These are phyloP conservation scores for Cystobasidium slooffiae DNA, from an alignment of 1,284 basidiomycete genomes.

Conservation along the genomic window DNA sequence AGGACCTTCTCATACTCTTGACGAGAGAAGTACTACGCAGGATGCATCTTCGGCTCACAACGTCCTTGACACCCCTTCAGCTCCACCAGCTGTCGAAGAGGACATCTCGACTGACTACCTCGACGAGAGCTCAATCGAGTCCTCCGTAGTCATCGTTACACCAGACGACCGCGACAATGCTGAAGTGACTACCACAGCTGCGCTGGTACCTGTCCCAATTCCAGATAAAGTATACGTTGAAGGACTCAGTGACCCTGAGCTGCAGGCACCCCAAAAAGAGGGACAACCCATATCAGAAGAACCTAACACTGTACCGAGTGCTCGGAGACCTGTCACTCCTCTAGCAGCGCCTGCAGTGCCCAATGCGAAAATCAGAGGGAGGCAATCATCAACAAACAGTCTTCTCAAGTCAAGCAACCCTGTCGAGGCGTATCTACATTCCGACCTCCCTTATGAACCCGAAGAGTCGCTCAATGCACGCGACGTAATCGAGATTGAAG, in stretches of 20 bases:
- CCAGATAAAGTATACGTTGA: background rate
- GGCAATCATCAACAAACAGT: constrained; percentile 3
- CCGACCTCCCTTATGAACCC: background rate
- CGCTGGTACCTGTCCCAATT: no score
- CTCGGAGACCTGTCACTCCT: background rate
- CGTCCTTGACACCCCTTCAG: no score
- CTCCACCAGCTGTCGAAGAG: background rate
- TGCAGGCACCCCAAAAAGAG: no score
- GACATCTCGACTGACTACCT: constrained; percentile 13
- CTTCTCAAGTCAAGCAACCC: constrained; percentile 10
- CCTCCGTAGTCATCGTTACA: background rate
- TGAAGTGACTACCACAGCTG: background rate
- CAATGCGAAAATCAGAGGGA: background rate
- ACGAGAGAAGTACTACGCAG: no score
- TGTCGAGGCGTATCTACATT: constrained; percentile 30
- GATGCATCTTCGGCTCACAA: no score
- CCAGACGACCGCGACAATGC: background rate
- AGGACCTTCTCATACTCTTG: no score
- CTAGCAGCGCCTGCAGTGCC: background rate
- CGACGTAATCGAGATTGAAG: constrained; percentile 28
- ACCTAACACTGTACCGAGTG: no score
- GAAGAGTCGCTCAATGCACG: background rate
- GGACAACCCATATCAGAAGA: no score
- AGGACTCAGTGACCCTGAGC: no score
- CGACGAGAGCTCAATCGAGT: constrained; percentile 3